These are phyloP conservation scores for Asclepias syriaca DNA, from an alignment of 257 asterid genomes.

Conservation along the genomic window DNA sequence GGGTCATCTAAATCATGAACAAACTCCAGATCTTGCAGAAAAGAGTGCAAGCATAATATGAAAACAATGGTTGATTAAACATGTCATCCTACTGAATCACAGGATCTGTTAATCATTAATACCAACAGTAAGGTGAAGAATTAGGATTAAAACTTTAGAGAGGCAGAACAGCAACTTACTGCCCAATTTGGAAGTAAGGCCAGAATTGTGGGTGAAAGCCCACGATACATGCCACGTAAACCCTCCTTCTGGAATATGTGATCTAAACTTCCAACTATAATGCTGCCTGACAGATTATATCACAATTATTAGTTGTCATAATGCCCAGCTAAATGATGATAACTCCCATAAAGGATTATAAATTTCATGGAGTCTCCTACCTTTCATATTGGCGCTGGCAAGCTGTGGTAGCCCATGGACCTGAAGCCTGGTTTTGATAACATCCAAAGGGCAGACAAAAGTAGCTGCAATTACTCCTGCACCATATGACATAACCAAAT, in stretches of 20 bases:
- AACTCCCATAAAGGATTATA: background rate
- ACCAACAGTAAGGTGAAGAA: background rate
- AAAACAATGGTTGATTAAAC: background rate
- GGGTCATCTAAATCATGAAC: conserved; percentile 7
- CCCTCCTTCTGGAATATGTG: conserved; percentile 82
- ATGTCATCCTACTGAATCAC: background rate
- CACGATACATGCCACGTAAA: conserved; percentile 92
- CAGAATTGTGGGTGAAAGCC: conserved; percentile 90
- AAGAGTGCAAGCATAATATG: background rate
- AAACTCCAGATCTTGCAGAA: background rate
- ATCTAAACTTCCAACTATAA: conserved; percentile 82
- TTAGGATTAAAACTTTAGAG: background rate
- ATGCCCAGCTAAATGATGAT: background rate
- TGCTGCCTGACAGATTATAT: conserved; percentile 58
- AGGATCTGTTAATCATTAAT: background rate
- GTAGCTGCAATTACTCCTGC: conserved; percentile 97
- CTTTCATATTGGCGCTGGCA: conserved; percentile 59
- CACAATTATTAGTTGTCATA: conserved; percentile 11
- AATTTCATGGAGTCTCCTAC: conserved; percentile 23
- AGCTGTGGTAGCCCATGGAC: conserved; percentile 84
- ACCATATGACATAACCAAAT: conserved; percentile 20
- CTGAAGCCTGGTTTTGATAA: conserved; percentile 94
- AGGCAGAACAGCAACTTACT: conserved; percentile 31
- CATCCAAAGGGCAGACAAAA: conserved; percentile 96
- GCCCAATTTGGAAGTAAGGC: conserved; percentile 99